Evolutionary conservation across 2,329 filamentous ascomycete species (phyloP), one percentile per base, ranked within the genome.

Genomic region (Xylariaceae sp.): DNA sequence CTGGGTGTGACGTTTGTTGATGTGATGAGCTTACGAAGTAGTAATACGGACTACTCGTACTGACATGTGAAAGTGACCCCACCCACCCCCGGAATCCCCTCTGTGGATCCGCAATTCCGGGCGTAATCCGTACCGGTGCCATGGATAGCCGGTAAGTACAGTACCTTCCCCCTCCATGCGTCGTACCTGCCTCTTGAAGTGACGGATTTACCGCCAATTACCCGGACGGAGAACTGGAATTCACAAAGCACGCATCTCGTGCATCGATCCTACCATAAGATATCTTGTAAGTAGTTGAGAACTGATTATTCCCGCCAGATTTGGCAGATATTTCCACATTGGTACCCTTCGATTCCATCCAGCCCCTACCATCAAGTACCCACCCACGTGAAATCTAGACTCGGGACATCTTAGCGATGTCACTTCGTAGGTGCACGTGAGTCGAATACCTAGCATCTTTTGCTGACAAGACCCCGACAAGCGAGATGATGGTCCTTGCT

Each of bases 61-160:
- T 67, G 65, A 61, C 65, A 67, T 67, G 65, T 67, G 65, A 67
- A 66, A 67, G 61, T 56, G 62, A 42, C 37, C 23, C 23, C 23
- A 55, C 55, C 61, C 56, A 56, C 56, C 9, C 18, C 48, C 15
- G 17, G 18, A 18, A 47, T 47, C 44, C 44, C 4, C 2, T 17
- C 13, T 47, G n/a, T 47, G 18, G 47, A 49, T 18, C 48, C 48
- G 18, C 49, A 50, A 11, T 34, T 13, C 9, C 7, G 15, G 7
- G 15, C 15, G 42, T n/a, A n/a, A 10, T 18, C 6, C 9, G n/a
- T 50, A 50, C 18, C n/a, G 44, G 44, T 47, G 15, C 44, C 44
- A 6, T n/a, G 10, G 11, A 42, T 42, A 42, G 8, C 11, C 37
- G 9, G 37, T 42, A 42, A 42, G 37, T 13, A 30, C 1, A 18